Conservation (phyloP, 805 yeast genomes). For the Candida ipomoeae region DNA sequence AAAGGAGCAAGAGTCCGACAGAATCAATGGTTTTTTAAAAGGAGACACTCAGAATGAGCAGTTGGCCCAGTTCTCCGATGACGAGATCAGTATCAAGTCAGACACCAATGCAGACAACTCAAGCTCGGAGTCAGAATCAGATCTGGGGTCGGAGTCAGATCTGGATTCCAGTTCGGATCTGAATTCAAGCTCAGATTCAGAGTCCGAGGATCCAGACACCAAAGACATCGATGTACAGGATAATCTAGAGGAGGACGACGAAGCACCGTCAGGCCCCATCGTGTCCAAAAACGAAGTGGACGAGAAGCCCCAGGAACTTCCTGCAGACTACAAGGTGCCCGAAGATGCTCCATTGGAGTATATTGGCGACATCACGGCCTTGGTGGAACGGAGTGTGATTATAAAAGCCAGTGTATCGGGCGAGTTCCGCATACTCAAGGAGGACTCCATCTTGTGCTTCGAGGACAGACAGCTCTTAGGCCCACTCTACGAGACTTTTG, state of each 20-base stretch:
- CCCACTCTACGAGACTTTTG: constrained; percentile 82
- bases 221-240: neutral
- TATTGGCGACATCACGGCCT: constrained; percentile 63
- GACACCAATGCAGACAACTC: neutral
- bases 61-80: constrained; percentile 13
- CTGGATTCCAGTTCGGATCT: constrained; percentile 5
- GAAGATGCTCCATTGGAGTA: constrained; percentile 62
- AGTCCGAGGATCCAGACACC: constrained; percentile 2
- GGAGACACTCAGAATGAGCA: constrained; percentile 5
- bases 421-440: constrained; percentile 78
- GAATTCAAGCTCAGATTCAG: constrained; percentile 10
- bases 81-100: constrained; percentile 13
- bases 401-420: constrained; percentile 74
- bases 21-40: constrained; percentile 1
- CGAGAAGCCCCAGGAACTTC: constrained; percentile 63
- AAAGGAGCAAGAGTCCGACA: neutral
- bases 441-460: constrained; percentile 74
- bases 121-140: neutral
- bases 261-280: constrained; percentile 56
- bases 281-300: constrained; percentile 77
- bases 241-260: constrained; percentile 43
- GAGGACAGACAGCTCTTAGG: constrained; percentile 71
- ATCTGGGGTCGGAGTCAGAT: neutral
- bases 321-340: constrained; percentile 58
- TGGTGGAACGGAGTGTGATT: constrained; percentile 70